phyloP scores from a whole-genome alignment of 768 basidiomycete genomes.

The Hydnum rufescens region DNA sequence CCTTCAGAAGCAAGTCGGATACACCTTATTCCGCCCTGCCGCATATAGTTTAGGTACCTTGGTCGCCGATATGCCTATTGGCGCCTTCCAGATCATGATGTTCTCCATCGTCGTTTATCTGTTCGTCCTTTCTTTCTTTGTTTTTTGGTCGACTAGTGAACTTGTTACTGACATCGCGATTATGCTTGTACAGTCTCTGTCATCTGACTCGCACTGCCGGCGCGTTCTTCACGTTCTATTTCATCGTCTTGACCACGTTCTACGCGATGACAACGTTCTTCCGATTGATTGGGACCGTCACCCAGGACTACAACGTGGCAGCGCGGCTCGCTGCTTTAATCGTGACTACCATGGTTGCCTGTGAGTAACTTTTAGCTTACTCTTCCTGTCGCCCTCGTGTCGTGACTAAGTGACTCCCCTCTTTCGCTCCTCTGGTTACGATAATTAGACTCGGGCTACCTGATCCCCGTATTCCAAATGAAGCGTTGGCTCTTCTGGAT shows the following conservation, averaged over 20 bases:
- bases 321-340: slow-evolving; percentile 21
- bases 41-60: slow-evolving; percentile 21
- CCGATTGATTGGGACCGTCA: slow-evolving; percentile 24
- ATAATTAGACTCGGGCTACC: slow-evolving; percentile 50
- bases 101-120: slow-evolving; percentile 25
- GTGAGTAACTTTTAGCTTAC: slow-evolving; percentile 11
- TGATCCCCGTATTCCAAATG: slow-evolving; percentile 47
- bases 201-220: slow-evolving; percentile 17
- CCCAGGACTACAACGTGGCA: slow-evolving; percentile 32
- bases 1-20: slow-evolving; percentile 24
- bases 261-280: slow-evolving; percentile 22
- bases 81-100: slow-evolving; percentile 13
- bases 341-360: slow-evolving; percentile 4
- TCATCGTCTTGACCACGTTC: slow-evolving; percentile 19
- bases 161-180: not conserved
- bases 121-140: not conserved
- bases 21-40: slow-evolving; percentile 23
- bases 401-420: slow-evolving; percentile 29
- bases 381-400: no score
- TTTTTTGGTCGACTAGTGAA: not conserved
- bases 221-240: slow-evolving; percentile 17
- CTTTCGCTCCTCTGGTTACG: slow-evolving; percentile 24
- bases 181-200: slow-evolving; percentile 14
- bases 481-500: slow-evolving; percentile 79
- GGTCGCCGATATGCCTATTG: slow-evolving; percentile 23